These are phyloP conservation scores for Benincasa hispida DNA, from an alignment of 306 rosid species.

Conservation along the genomic window DNA sequence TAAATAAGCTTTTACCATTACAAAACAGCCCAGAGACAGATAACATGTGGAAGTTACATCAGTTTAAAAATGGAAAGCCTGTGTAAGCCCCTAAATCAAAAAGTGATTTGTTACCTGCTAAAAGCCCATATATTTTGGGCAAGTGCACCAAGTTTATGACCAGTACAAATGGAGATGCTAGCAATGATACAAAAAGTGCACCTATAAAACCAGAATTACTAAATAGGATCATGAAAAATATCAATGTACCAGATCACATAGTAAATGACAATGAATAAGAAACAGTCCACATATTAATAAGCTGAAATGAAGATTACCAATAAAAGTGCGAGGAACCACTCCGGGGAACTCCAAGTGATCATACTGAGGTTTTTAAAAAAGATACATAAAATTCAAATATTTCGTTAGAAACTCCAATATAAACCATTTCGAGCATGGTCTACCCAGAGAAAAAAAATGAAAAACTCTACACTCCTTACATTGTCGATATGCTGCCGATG, in stretches of 20 bases:
- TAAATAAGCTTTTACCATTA: not conserved
- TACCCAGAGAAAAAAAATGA: not conserved
- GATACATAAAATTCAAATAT: constrained; percentile 6
- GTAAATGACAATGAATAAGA: not conserved
- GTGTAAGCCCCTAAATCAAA: not conserved
- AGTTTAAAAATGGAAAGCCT: not conserved
- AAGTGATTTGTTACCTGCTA: constrained; percentile 35
- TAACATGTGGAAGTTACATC: not conserved
- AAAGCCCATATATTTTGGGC: constrained; percentile 64
- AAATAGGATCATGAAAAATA: not conserved
- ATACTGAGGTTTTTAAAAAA: constrained; percentile 30
- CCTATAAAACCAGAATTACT: constrained; percentile 29
- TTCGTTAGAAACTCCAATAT: not conserved
- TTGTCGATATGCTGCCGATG: constrained; percentile 44
- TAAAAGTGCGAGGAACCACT: constrained; percentile 81
- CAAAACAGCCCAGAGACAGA: not conserved
- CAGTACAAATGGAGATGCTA: constrained; percentile 49
- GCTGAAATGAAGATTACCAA: constrained; percentile 33
- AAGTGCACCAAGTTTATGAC: constrained; percentile 42
- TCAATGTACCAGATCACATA: not conserved
- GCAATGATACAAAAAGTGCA: constrained; percentile 54
- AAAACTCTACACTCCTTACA: constrained; percentile 26
- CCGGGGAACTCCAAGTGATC: constrained; percentile 95
- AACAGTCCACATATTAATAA: not conserved
- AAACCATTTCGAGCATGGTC: not conserved